phyloP scores from a whole-genome alignment of 108 stramenopile species.

The Pseudonitzschia delicatissima region DNA sequence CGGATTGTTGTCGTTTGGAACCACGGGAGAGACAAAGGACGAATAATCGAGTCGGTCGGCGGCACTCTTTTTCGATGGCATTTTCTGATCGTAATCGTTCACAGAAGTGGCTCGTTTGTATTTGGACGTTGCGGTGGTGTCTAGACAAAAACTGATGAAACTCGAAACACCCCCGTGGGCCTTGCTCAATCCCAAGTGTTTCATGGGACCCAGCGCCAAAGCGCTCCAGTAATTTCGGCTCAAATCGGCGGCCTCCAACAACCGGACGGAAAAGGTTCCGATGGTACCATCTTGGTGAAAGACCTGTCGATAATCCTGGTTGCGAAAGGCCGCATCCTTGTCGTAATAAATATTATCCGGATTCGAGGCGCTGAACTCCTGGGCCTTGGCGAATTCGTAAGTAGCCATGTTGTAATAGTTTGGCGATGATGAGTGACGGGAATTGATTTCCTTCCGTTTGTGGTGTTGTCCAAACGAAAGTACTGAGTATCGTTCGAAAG shows the following conservation, averaged over 20 bases:
- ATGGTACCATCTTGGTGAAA: slow-evolving; percentile 75
- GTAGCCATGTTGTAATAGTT: slow-evolving; percentile 21
- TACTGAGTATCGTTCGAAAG: too few species aligned
- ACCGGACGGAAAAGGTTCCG: slow-evolving; percentile 60
- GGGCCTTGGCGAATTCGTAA: slow-evolving; percentile 46
- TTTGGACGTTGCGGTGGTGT: slow-evolving; percentile 21
- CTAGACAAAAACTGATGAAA: slow-evolving; percentile 50
- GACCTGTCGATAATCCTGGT: slow-evolving; percentile 65
- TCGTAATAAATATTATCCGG: slow-evolving; percentile 58
- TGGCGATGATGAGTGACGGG: too few species aligned
- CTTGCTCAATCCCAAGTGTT: slow-evolving; percentile 66
- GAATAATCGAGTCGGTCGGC: slow-evolving; percentile 13
- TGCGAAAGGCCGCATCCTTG: slow-evolving; percentile 40
- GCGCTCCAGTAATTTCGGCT: slow-evolving; percentile 74
- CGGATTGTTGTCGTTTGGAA: slow-evolving; percentile 62
- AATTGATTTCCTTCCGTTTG: too few species aligned
- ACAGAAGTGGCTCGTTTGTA: neutral
- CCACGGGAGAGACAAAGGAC: slow-evolving; percentile 43
- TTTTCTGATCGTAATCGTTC: slow-evolving; percentile 1
- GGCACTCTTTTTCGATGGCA: neutral
- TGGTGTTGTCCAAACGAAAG: too few species aligned
- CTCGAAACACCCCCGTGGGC: slow-evolving; percentile 69
- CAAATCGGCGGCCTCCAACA: slow-evolving; percentile 67
- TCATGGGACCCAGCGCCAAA: slow-evolving; percentile 65
- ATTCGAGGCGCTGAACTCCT: slow-evolving; percentile 28